These are phyloP conservation scores for Aspergillus thermomutatus DNA, from an alignment of 2,329 filamentous ascomycete genomes.

Conservation along the genomic window DNA sequence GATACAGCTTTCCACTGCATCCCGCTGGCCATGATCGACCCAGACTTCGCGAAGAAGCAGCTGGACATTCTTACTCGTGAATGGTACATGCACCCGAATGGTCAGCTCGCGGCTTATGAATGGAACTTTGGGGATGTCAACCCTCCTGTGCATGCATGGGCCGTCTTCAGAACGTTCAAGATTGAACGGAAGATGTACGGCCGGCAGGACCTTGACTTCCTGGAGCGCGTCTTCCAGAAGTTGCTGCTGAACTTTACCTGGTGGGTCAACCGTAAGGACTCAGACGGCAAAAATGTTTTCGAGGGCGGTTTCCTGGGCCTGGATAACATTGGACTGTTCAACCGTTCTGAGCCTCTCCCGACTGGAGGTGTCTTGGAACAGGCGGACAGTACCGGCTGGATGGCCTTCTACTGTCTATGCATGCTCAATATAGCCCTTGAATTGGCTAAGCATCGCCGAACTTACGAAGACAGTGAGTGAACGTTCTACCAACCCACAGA, in stretches of 20 bases:
- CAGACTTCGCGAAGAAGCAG: constrained; percentile 97
- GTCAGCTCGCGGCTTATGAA: constrained; percentile 87
- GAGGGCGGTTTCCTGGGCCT: constrained; percentile 93
- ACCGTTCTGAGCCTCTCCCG: constrained; percentile 89
- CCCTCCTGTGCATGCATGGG: constrained; percentile 93
- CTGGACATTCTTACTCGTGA: constrained; percentile 92
- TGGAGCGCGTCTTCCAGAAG: constrained; percentile 96
- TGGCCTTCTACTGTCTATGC: constrained; percentile 94
- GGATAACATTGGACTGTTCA: constrained; percentile 97
- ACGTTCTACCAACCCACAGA: background rate
- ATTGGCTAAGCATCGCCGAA: constrained; percentile 89
- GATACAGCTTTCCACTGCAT: constrained; percentile 97
- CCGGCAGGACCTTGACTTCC: constrained; percentile 87
- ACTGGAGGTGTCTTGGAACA: constrained; percentile 93
- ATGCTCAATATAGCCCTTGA: constrained; percentile 98
- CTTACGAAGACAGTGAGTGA: constrained; percentile 73
- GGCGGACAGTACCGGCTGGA: constrained; percentile 97
- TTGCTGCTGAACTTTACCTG: constrained; percentile 94
- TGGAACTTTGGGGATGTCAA: constrained; percentile 99
- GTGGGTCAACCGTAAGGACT: constrained; percentile 98
- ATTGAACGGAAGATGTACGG: constrained; percentile 98
- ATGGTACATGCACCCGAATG: constrained; percentile 99
- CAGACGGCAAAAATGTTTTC: constrained; percentile 93
- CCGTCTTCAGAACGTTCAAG: constrained; percentile 93
- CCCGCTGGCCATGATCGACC: constrained; percentile 92